These are phyloP conservation scores for Xerocomellus amylosporus DNA, from an alignment of 768 basidiomycete species.

Conservation along the genomic window DNA sequence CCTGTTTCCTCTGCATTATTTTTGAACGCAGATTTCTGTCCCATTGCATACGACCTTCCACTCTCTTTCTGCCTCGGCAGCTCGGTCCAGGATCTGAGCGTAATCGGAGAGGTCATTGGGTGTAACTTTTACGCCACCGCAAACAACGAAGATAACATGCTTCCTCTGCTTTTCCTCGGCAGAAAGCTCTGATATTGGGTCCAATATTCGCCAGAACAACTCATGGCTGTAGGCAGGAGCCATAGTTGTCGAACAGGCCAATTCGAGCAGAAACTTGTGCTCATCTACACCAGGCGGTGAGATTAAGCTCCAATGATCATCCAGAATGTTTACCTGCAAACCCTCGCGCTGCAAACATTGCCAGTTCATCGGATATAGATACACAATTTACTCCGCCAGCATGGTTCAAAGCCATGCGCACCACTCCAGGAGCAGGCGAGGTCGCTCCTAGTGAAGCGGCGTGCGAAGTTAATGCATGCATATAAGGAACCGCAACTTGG, in stretches of 20 bases:
- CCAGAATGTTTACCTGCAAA: constrained; percentile 53
- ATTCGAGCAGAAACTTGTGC: constrained; percentile 71
- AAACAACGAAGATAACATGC: constrained; percentile 18
- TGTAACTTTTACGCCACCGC: constrained; percentile 62
- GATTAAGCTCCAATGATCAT: neutral
- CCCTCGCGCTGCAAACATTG: constrained; percentile 54
- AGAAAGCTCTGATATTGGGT: constrained; percentile 23
- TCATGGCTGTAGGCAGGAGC: constrained; percentile 58
- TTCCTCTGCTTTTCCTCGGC: constrained; percentile 24
- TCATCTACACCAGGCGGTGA: constrained; percentile 47
- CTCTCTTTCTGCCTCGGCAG: constrained; percentile 26
- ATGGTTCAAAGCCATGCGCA: constrained; percentile 63
- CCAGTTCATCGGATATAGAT: constrained; percentile 64
- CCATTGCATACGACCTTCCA: constrained; percentile 33
- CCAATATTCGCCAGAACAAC: constrained; percentile 46
- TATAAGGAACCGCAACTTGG: constrained; percentile 54
- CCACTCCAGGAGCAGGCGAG: constrained; percentile 55
- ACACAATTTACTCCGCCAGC: constrained; percentile 55
- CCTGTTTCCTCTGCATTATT: neutral
- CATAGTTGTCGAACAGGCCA: constrained; percentile 71
- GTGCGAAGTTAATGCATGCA: constrained; percentile 55
- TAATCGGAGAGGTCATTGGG: constrained; percentile 53
- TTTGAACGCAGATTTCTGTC: constrained; percentile 21
- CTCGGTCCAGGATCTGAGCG: constrained; percentile 36
- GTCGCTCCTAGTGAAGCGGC: constrained; percentile 76